These are phyloP conservation scores for Fistulinella staudtii DNA, from an alignment of 1,284 basidiomycete species.

Conservation along the genomic window DNA sequence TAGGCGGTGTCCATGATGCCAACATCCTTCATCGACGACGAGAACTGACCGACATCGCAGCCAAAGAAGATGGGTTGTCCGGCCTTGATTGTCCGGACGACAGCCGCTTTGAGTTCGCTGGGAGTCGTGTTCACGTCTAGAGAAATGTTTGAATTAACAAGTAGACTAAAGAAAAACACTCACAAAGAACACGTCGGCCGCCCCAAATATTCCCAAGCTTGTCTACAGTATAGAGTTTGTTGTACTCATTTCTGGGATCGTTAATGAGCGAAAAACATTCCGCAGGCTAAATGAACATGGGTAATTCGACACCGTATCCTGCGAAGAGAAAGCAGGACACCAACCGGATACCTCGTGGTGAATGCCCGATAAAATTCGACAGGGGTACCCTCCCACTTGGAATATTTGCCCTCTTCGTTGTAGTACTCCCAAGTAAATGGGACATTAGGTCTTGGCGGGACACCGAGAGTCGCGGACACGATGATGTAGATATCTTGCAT, in stretches of 20 bases:
- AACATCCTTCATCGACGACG: conserved; percentile 59
- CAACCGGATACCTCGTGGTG: conserved; percentile 54
- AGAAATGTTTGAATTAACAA: conserved; percentile 4
- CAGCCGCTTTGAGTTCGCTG: conserved; percentile 74
- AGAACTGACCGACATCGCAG: conserved; percentile 84
- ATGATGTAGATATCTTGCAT: conserved; percentile 86
- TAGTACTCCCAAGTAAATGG: conserved; percentile 88
- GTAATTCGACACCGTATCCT: conserved; percentile 3
- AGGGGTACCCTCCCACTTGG: conserved; percentile 77
- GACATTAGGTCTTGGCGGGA: conserved; percentile 70
- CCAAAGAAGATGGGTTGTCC: conserved; percentile 94
- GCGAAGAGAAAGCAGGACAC: conserved; percentile 23
- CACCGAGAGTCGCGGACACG: conserved; percentile 82
- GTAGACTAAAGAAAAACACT: conserved; percentile 26
- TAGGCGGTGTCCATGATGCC: conserved; percentile 88
- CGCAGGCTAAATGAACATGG: conserved; percentile 38
- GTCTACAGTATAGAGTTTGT: conserved; percentile 88
- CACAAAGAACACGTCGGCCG: conserved; percentile 77
- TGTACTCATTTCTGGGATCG: conserved; percentile 85
- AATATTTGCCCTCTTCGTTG: conserved; percentile 75
- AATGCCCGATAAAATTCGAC: conserved; percentile 74
- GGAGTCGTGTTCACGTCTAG: conserved; percentile 88
- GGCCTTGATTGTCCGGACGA: conserved; percentile 84
- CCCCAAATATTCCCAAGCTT: conserved; percentile 92
- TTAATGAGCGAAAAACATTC: conserved; percentile 92